Base-by-base conservation (phyloP, 2,329 filamentous ascomycete species). In the Neonectria hederae region DNA sequence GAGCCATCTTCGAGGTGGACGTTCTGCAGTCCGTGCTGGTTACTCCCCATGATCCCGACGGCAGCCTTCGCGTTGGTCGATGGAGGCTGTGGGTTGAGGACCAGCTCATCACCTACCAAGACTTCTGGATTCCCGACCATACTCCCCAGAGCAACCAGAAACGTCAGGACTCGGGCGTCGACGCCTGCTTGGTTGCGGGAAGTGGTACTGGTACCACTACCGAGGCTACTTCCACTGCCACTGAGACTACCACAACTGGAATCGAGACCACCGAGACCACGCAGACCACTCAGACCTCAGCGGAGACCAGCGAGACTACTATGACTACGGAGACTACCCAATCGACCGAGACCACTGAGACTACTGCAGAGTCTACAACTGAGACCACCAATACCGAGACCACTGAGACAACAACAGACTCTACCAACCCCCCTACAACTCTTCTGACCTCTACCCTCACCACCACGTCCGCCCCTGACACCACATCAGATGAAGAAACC, bases 1-100 rank as follows among this genome's bases (percentile, higher is more conserved):
- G 69, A 14, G 65, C 68, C 0, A 70, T 70, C 9, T 4, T 70
- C 0, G 69, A 70, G 42, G 54, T 62, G 2, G 68, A 70, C 21
- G 52, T 46, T 21, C 38, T 69, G 4, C 61, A 69, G 53, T 43
- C 53, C 1, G 54, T 60, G 2, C 11, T 63, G 3, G 11, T 43
- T 2, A 51, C 43, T 17, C 52, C 62, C 7, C 24, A 51, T 30
- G 26, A 21, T 14, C 55, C 54, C 0, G n/a, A 17, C 1, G 49
- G 57, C 2, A 54, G 54, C 19, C 62, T 40, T 32, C 45, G 40
- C 3, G 49, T 65, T 5, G 68, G 43, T 19, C 59, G 66, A 46
- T 70, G 68, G 69, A 67, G 69, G 22, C 56, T 69, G 14, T 70
- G 69, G 69, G 68, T 70, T 22, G 69, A 70, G 46, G 69, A 67